Evolutionary conservation across 306 rosid species (phyloP), one percentile per base, ranked within the genome.

Genomic region (Vicia villosa): DNA sequence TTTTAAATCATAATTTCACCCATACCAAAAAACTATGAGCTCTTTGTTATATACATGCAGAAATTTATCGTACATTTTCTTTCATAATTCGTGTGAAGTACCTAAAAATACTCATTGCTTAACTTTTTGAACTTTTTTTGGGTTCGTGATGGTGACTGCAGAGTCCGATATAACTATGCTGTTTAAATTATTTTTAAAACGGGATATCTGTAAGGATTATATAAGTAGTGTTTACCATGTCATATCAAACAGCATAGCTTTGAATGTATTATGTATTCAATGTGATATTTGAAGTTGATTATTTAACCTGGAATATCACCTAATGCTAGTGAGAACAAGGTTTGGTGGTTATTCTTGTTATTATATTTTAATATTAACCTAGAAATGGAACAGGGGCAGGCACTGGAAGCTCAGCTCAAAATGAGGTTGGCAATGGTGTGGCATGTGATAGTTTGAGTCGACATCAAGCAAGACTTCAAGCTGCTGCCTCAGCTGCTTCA

Each of bases 401-500:
- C 69, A 68, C 51, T 13, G 82, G 89, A 83, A 82, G 79, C 73
- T 21, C 85, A 21, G 59, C 78, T 72, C 92, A 90, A 65, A 85
- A 85, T 65, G 82, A 86, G 26, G 78, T 3, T 74, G 85, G 82
- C 62, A 82, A 69, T 67, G 84, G 81, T 54, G 73, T 10, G 61
- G 69, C 78, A 60, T 74, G 83, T 75, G 87, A 83, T 83, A 81
- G 59, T 74, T 49, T 86, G 70, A 90, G 88, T 78, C 83, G 69
- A 59, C 95, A 88, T 78, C 95, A 90, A 81, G 89, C 95, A 41
- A 88, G 97, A 81, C 95, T 88, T 56, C 97, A 59, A 84, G 95
- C 98, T 59, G 96, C 95, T 20, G 96, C 96, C 11, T 86, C 92
- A 4, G 96, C 98, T 19, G 98, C 98, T 63, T 83, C 96, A 43